Base-by-base conservation (phyloP, 2,329 filamentous ascomycete genomes). In the Ophiostoma quercus region DNA sequence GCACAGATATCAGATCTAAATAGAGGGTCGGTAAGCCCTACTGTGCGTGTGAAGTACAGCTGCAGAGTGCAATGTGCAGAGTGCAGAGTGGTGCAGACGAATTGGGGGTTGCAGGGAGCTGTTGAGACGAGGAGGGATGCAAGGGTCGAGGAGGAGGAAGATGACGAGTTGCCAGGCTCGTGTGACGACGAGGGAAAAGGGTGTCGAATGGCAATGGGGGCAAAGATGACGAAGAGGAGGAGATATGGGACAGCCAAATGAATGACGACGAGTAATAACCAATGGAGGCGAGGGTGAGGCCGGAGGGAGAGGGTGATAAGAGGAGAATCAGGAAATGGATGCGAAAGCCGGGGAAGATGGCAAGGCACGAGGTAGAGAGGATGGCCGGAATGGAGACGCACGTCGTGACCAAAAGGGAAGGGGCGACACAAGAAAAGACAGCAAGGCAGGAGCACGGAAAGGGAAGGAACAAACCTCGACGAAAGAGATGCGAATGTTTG, bases 1-100 rank as follows among this genome's bases (percentile, higher is more conserved):
- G 66, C 47, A 60, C 60, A 62, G 25, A 60, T 60, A 68, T 66
- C 43, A 32, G 69, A 68, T 37, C 69, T 32, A 37, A 25, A 66
- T 37, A 39, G 41, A 66, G 66, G 60, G 43, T 68, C 66, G 57
- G 69, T 43, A 43, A 43, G 69, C 60, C 43, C 41, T 57, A 65
- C 43, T 65, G 39, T 67, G 32, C 34, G 34, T 22, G 43, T n/a
- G 8, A 63, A 37, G 32, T 67, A 57, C 51, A 51, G 54, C 29
- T 39, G 66, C 54, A 47, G 65, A 39, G 22, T 22, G 51, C 32
- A 19, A 47, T 34, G 43, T 57, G 66, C 39, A 47, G 65, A 65
- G 22, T 22, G 51, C 32, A 19, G 63, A 47, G 43, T 57, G 51
- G 22, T 60, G 25, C 57, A 60, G 12, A 14, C 14, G 51, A 29